Conservation (phyloP, 345 rosid species). For the Eucalyptus erythrocorys region DNA sequence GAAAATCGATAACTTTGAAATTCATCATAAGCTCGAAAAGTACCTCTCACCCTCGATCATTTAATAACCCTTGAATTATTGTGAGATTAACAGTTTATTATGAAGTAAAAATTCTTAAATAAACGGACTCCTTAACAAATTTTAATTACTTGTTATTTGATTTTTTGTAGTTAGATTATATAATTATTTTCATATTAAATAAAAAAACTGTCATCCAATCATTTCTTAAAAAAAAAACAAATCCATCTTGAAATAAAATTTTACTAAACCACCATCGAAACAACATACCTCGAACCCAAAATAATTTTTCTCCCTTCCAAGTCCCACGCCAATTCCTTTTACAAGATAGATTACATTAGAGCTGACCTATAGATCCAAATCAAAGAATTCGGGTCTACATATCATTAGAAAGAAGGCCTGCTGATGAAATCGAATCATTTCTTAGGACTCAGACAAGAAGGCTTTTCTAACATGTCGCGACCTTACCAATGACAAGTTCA, state of each 20-base stretch:
- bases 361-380: neutral
- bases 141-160: too few relatives aligned
- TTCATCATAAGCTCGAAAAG: neutral
- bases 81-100: too few relatives aligned
- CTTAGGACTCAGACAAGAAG: neutral
- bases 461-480: neutral
- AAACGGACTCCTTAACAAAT: too few relatives aligned
- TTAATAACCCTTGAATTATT: too few relatives aligned
- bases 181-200: too few relatives aligned
- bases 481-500: neutral
- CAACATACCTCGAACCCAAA: too few relatives aligned
- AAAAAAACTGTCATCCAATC: fast-evolving
- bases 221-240: too few relatives aligned
- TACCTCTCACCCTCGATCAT: neutral
- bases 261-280: too few relatives aligned
- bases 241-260: too few relatives aligned
- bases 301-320: too few relatives aligned
- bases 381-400: neutral
- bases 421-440: neutral
- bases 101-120: fast-evolving
- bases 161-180: too few relatives aligned
- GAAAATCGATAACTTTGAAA: neutral
- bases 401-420: neutral
- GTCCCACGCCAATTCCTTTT: too few relatives aligned
- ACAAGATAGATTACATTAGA: neutral